phyloP scores from a whole-genome alignment of 2,329 filamentous ascomycete species.

The Coniella vitis region DNA sequence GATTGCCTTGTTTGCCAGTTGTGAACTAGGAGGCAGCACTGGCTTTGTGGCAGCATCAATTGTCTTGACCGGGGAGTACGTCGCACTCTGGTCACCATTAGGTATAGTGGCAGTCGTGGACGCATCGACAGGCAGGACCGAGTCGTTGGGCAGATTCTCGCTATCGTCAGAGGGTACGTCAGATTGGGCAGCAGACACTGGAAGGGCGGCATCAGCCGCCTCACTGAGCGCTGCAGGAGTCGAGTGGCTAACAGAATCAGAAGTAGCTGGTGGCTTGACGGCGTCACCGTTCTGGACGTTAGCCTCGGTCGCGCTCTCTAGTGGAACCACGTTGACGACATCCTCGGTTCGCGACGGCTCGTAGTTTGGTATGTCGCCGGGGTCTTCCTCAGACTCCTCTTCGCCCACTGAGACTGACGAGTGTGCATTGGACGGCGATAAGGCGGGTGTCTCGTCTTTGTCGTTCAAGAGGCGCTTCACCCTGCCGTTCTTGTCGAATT shows the following conservation, averaged over 20 bases:
- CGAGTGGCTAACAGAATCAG: not conserved
- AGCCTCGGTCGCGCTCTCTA: constrained; percentile 3
- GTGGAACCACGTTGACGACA: constrained; percentile 13
- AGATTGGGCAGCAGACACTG: not conserved
- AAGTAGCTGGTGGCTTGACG: not conserved
- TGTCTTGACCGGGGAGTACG: not conserved
- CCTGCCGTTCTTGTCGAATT: constrained; percentile 30
- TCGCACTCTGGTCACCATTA: not conserved
- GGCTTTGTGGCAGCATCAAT: not conserved
- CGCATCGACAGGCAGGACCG: not conserved
- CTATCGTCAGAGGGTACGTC: not conserved
- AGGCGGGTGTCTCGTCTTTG: constrained; percentile 22
- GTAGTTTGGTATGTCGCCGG: constrained; percentile 9
- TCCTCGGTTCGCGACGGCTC: constrained; percentile 13
- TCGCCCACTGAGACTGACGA: constrained; percentile 5
- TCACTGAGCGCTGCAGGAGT: not conserved
- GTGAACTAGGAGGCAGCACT: not conserved
- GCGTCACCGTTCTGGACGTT: not conserved
- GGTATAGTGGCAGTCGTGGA: not conserved
- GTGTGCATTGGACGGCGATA: constrained; percentile 12
- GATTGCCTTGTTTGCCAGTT: constrained; percentile 11
- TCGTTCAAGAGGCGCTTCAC: constrained; percentile 26
- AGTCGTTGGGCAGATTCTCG: not conserved
- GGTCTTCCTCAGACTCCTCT: constrained; percentile 6
- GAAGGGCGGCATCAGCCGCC: not conserved